Base-by-base conservation (phyloP, 2,329 filamentous ascomycete species). In the Albifimbria verrucaria region DNA sequence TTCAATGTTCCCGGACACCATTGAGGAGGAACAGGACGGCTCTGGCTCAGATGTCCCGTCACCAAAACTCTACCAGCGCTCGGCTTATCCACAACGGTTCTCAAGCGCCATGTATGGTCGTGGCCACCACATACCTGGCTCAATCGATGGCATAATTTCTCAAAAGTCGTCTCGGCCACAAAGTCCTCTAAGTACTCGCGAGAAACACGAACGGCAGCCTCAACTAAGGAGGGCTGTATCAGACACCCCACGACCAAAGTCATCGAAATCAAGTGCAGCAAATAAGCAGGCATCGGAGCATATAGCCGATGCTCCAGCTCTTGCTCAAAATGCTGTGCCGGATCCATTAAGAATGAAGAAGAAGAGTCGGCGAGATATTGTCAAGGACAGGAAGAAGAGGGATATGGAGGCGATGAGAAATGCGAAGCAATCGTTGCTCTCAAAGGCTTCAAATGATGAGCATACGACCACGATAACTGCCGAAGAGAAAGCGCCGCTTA, bases 351-450 rank as follows among this genome's bases (percentile, higher is more conserved):
- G 32, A 4, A 39, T 15, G 32, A 39, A 39, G 32, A 39, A n/a
- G 18, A 12, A 12, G 11, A 72, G 62, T 42, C 69, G 72, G 17
- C 64, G 64, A 18, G 72, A 75, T 6, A 67, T 64, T 45, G 74
- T 76, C 5, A 68, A 67, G 21, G 70, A 73, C 18, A 68, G 67
- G 59, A 75, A 74, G 55, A 64, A 65, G 49, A 65, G 71, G 17
- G 74, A 76, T 28, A 65, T 76, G 53, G 71, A 75, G 52, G 66
- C 68, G 4, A 55, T 66, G 5, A 59, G 64, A 7, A 57, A 41
- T 18, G 59, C 59, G 5, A 65, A 62, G 15, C 51, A 62, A 18
- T n/a, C 22, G 42, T 20, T 11, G 32, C 32, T 17, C 12, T 6
- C 32, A 6, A 12, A 12, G 18, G 42, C 53, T 54, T 3, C 55